Evolutionary conservation across 352 stramenopile species (phyloP).

Genomic region (Phytophthora macrochlamydospora): DNA sequence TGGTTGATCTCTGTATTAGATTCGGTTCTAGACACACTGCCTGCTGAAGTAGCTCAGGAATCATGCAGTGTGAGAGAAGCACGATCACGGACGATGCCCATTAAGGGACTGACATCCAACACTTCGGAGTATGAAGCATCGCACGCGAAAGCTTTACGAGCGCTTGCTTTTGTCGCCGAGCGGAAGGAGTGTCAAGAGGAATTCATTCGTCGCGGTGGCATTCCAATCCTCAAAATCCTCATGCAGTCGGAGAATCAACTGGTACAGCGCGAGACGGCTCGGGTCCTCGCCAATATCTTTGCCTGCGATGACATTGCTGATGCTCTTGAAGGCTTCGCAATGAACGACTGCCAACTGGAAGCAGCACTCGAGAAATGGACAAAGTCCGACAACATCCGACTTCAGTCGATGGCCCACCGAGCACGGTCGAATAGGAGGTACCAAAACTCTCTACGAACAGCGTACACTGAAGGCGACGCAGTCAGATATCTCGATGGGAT

Average conservation of each 20-base stretch:
- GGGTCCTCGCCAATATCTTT: conserved; percentile 74
- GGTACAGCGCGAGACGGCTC: conserved; percentile 63
- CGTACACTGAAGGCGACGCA: conserved; percentile 12
- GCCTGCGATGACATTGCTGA: conserved; percentile 53
- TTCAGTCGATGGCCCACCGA: conserved; percentile 61
- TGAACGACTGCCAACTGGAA: conserved; percentile 45
- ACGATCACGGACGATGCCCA: conserved; percentile 58
- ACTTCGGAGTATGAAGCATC: conserved; percentile 43
- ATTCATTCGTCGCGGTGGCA: conserved; percentile 51
- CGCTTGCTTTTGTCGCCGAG: conserved; percentile 64
- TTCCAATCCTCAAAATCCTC: conserved; percentile 61
- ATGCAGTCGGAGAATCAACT: conserved; percentile 44
- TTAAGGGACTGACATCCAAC: conserved; percentile 38
- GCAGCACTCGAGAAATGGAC: conserved; percentile 51
- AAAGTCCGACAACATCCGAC: conserved; percentile 44
- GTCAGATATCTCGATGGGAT: conserved; percentile 77
- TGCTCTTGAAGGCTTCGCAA: conserved; percentile 39
- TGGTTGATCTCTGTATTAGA: conserved; percentile 81
- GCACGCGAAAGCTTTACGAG: conserved; percentile 63
- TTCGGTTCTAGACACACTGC: conserved; percentile 62
- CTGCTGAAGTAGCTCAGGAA: conserved; percentile 39
- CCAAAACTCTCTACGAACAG: conserved; percentile 32
- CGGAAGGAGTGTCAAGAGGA: conserved; percentile 62
- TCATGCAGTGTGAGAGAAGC: conserved; percentile 71
- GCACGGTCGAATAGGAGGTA: conserved; percentile 62